Evolutionary conservation across 1,139 yeast species (phyloP), one percentile per base, ranked within the genome.

Genomic region (Candida dubliniensis): DNA sequence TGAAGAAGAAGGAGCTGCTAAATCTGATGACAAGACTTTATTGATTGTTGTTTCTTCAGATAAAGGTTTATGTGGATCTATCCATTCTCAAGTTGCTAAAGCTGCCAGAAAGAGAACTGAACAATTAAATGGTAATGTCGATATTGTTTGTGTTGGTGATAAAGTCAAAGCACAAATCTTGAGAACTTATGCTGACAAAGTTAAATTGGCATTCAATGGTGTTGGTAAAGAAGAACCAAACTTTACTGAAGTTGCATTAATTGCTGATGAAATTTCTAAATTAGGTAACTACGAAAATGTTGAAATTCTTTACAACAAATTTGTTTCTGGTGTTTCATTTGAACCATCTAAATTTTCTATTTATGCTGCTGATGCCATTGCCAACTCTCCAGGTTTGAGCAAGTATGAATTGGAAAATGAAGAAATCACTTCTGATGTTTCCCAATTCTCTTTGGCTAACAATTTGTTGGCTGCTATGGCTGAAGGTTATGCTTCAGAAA

Each of bases 1-100:
- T 41, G 80, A 74, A 57, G 69, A 70, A 30, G 77, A 77, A 51
- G 79, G 74, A 57, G 69, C 70, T 27, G 77, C 77, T 51, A 75
- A 71, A 56, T 52, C 60, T 40, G 79, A 75, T 56, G 69, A 71
- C 43, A 83, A 80, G 62, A 58, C 64, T 36, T 81, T 93, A 63
- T 70, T 89, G 59, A 76, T 93, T 60, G 96, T 91, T 50, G 82
- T 89, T 55, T 87, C 98, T 43, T 90, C 98, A 47, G 99, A 93
- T 77, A 93, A 93, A 78, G 99, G 99, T 64, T 82, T 93, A 63
- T 93, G 99, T 81, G 99, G 99, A 60, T 91, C 98, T 42, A 89
- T 93, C 64, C 99, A 93, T 76, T 81, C 99, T 42, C 96, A 88
- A 74, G 74, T 91, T 58, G 86, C 97, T 60, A 90, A 93, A 76